phyloP scores from a whole-genome alignment of 805 yeast genomes.

The Wickerhamiella kurtzmanii region DNA sequence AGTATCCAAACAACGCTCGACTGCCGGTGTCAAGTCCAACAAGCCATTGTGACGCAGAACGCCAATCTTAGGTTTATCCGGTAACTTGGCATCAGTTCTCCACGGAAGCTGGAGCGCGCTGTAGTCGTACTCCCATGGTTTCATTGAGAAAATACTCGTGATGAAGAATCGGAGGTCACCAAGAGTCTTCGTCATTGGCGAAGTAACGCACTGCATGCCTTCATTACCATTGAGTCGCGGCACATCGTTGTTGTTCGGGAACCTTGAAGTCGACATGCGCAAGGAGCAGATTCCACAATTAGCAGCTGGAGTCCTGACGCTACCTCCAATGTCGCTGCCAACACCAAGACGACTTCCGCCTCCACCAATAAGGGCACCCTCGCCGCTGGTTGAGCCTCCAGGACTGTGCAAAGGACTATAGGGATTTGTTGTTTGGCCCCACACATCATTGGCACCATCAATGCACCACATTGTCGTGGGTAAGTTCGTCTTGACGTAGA shows the following conservation, averaged over 20 bases:
- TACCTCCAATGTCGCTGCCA: conserved; percentile 46
- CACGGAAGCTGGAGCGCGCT: conserved; percentile 34
- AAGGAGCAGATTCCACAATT: conserved; percentile 39
- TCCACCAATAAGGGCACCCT: conserved; percentile 34
- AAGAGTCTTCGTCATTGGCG: conserved; percentile 34
- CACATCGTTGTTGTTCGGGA: conserved; percentile 32
- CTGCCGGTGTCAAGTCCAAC: conserved; percentile 38
- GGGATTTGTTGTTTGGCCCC: conserved; percentile 40
- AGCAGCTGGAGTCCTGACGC: conserved; percentile 42
- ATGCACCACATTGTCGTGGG: conserved; percentile 46
- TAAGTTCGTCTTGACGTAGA: conserved; percentile 42
- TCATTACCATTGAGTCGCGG: conserved; percentile 36
- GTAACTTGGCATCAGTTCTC: conserved; percentile 30
- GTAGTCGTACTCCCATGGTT: conserved; percentile 47
- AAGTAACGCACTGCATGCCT: conserved; percentile 33
- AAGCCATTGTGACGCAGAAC: conserved; percentile 37
- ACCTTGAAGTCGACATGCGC: conserved; percentile 37
- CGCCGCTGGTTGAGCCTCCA: conserved; percentile 47
- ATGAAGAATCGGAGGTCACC: conserved; percentile 37
- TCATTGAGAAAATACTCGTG: conserved; percentile 32
- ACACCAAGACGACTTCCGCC: conserved; percentile 40
- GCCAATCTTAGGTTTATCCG: conserved; percentile 34
- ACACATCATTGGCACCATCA: conserved; percentile 41
- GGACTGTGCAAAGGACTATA: conserved; percentile 33
- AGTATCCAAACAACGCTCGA: conserved; percentile 28